phyloP scores from a whole-genome alignment of 805 yeast genomes.

The Phaffomyces opuntiae region DNA sequence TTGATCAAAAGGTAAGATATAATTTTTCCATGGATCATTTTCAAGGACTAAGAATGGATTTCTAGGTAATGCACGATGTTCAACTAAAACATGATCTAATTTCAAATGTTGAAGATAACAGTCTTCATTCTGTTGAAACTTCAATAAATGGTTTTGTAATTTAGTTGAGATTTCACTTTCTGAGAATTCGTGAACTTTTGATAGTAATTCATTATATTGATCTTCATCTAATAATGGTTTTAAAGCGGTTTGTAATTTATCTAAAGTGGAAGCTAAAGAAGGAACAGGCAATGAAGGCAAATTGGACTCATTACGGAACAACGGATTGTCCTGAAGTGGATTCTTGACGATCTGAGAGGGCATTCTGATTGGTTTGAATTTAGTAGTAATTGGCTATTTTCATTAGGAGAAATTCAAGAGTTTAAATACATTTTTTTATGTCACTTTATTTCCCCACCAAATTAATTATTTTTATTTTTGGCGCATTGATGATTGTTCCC shows the following conservation, averaged over 20 bases:
- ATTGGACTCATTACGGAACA: not conserved
- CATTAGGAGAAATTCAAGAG: not conserved
- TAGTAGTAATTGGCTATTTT: not conserved
- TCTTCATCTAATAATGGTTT: constrained; percentile 52
- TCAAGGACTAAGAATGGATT: constrained; percentile 72
- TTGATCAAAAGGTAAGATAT: constrained; percentile 51
- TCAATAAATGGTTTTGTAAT: constrained; percentile 47
- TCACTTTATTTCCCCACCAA: constrained; percentile 3
- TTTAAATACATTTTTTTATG: not conserved
- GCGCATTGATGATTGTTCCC: no score
- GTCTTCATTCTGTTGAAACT: constrained; percentile 36
- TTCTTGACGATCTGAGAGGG: constrained; percentile 1
- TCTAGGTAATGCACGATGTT: constrained; percentile 51
- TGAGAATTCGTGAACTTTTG: constrained; percentile 39
- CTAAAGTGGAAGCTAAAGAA: constrained; percentile 38
- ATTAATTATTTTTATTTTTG: not conserved
- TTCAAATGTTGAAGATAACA: constrained; percentile 48
- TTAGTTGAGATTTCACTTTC: constrained; percentile 33
- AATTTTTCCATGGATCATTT: constrained; percentile 61
- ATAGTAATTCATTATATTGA: constrained; percentile 40
- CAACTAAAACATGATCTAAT: constrained; percentile 31
- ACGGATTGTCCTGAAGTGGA: not conserved
- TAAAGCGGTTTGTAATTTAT: constrained; percentile 47
- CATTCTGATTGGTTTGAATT: not conserved
- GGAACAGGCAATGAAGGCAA: constrained; percentile 65